These are phyloP conservation scores for Micractinium conductrix DNA, from an alignment of 139 green algal species.

Conservation along the genomic window DNA sequence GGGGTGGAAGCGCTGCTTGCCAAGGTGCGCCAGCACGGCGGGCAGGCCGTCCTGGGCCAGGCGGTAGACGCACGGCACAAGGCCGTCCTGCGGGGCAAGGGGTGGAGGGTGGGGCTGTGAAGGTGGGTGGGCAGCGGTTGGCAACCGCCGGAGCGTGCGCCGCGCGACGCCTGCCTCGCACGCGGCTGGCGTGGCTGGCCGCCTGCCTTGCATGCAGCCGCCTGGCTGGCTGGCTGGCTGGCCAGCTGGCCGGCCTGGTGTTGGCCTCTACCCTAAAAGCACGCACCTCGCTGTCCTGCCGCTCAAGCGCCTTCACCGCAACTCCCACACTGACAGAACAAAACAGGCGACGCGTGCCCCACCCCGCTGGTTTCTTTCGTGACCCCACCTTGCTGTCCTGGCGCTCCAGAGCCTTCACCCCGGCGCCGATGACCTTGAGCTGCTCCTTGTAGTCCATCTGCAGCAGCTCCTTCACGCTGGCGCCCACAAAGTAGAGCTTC, in stretches of 20 bases:
- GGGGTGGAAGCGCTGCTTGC: conserved; percentile 67
- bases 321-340: too few relatives aligned
- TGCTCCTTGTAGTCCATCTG: conserved; percentile 66
- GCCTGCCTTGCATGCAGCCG: too few relatives aligned
- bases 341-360: too few relatives aligned
- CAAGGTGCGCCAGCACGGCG: conserved; percentile 82
- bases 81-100: conserved; percentile 46
- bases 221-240: too few relatives aligned
- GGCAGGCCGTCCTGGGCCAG: conserved; percentile 89
- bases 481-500: conserved; percentile 49
- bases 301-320: too few relatives aligned
- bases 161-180: too few relatives aligned
- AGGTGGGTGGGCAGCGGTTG: neutral
- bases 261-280: too few relatives aligned
- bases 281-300: too few relatives aligned
- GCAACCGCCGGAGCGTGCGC: neutral
- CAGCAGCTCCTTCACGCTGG: conserved; percentile 68
- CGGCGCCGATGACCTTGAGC: conserved; percentile 80
- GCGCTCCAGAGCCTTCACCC: conserved; percentile 94
- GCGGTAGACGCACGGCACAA: conserved; percentile 79
- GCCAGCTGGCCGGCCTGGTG: too few relatives aligned
- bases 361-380: neutral
- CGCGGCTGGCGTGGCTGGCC: too few relatives aligned
- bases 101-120: neutral
- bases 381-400: conserved; percentile 60